Evolutionary conservation across 139 green algal genomes (phyloP).

Genomic region (Edaphochlamys debaryana): DNA sequence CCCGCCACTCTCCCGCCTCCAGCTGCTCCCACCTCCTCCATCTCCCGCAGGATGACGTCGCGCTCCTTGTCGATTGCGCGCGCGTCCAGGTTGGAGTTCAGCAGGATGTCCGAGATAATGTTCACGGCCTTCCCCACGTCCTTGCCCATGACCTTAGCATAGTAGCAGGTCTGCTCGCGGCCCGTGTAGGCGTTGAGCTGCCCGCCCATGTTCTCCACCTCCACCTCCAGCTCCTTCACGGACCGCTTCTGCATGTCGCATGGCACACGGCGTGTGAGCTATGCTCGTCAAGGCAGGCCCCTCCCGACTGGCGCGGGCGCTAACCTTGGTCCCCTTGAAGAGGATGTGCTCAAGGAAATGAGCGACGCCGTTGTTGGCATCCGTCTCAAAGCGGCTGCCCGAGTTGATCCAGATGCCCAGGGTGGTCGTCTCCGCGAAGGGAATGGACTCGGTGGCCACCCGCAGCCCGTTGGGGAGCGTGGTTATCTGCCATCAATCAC

Average conservation of each 20-base stretch:
- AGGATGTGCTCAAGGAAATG: conserved; percentile 99
- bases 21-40: conserved; percentile 94
- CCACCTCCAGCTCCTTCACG: conserved; percentile 90
- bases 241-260: conserved; percentile 72
- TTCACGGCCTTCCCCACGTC: conserved; percentile 92
- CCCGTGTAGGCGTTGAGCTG: conserved; percentile 99
- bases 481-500: conserved; percentile 82
- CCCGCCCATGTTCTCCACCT: conserved; percentile 98
- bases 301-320: too few relatives aligned
- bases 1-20: too few relatives aligned
- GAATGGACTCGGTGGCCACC: conserved; percentile 90
- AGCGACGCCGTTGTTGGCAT: conserved; percentile 92
- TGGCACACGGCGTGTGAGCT: not conserved
- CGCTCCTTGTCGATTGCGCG: conserved; percentile 90
- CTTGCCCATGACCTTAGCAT: conserved; percentile 89
- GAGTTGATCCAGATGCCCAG: conserved; percentile 99
- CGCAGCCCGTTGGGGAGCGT: conserved; percentile 92
- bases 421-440: conserved; percentile 89
- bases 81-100: conserved; percentile 92
- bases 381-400: conserved; percentile 94
- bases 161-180: conserved; percentile 97
- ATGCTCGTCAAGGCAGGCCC: too few relatives aligned
- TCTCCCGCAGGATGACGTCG: conserved; percentile 96
- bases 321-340: conserved; percentile 97
- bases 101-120: conserved; percentile 97